Evolutionary conservation across 2,329 filamentous ascomycete genomes (phyloP).

Genomic region (Diaporthe sp.): DNA sequence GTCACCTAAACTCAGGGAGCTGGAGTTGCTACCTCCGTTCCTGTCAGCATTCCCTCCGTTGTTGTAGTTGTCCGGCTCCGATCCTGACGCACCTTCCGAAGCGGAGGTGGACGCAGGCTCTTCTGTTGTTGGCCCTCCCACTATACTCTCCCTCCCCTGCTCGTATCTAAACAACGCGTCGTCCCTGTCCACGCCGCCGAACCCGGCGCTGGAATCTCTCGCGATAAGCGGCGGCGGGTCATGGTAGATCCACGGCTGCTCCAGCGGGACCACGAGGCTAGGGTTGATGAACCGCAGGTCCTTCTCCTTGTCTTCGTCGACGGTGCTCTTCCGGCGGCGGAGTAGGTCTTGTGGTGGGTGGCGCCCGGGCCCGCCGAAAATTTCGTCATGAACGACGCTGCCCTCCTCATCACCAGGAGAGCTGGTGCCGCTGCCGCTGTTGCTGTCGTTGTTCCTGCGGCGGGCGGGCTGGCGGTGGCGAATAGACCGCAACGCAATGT

Average conservation of each 20-base stretch:
- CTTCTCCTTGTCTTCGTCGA: slow-evolving; percentile 81
- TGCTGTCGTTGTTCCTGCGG: slow-evolving; percentile 63
- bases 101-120: slow-evolving; percentile 10
- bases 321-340: slow-evolving; percentile 70
- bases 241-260: slow-evolving; percentile 77
- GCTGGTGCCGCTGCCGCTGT: slow-evolving; percentile 51
- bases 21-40: slow-evolving; percentile 55
- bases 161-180: slow-evolving; percentile 36
- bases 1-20: slow-evolving; percentile 63
- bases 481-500: slow-evolving; percentile 92
- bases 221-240: slow-evolving; percentile 62
- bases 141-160: slow-evolving; percentile 35
- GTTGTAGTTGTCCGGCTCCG: neutral
- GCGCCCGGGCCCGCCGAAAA: slow-evolving; percentile 51
- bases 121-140: neutral
- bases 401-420: neutral
- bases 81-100: neutral
- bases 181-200: neutral
- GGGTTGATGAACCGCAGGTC: slow-evolving; percentile 83
- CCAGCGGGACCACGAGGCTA: slow-evolving; percentile 77
- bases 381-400: slow-evolving; percentile 52
- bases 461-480: slow-evolving; percentile 61
- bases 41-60: slow-evolving; percentile 1
- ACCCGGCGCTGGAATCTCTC: slow-evolving; percentile 41
- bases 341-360: slow-evolving; percentile 55